Conservation (phyloP, 1,139 yeast genomes). For the Zygosaccharomyces sapae region DNA sequence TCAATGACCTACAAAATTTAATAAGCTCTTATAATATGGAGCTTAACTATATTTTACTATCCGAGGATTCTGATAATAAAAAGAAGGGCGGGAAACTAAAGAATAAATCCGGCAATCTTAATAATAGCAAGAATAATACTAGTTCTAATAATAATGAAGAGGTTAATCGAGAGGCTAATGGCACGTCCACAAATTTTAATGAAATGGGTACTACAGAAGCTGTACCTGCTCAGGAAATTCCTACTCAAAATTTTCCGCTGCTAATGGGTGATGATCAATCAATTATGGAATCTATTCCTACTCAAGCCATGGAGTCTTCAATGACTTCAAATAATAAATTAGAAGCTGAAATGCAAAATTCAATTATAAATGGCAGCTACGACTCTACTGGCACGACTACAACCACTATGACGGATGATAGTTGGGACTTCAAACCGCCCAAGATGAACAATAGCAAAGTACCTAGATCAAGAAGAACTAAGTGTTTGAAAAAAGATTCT, state of each 20-base stretch:
- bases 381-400: background rate
- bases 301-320: background rate
- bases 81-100: background rate
- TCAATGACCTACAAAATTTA: constrained; percentile 7
- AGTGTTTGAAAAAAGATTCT: constrained; percentile 14
- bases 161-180: background rate
- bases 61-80: background rate
- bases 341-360: background rate
- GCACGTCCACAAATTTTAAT: background rate
- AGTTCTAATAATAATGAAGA: background rate
- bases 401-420: background rate
- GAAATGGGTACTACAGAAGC: background rate
- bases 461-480: constrained; percentile 11
- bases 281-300: background rate
- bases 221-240: background rate
- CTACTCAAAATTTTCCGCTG: background rate
- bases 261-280: background rate
- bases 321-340: background rate
- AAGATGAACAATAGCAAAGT: constrained; percentile 1
- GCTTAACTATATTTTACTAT: constrained; percentile 9
- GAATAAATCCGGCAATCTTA: background rate
- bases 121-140: background rate
- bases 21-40: constrained; percentile 11
- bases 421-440: background rate
- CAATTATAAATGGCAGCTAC: background rate